Percentiles rank a stretch among this genome's conserved stretches.
Conservation (phyloP, 1,284 basidiomycete species). For the Lentinula novae-zelandiae region DNA sequence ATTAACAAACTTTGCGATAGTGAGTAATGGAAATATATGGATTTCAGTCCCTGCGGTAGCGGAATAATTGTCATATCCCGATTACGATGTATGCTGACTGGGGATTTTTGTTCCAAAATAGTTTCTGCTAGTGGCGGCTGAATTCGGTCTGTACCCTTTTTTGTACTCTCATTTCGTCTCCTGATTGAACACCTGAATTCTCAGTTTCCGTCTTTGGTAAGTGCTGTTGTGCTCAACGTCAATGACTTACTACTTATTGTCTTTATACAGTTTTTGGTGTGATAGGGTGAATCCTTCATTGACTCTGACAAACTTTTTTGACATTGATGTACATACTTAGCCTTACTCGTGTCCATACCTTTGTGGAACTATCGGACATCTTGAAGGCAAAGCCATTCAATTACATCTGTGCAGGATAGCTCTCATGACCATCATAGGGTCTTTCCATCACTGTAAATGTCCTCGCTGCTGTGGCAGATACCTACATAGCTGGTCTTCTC, state of each 20-base stretch:
- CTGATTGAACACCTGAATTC: constrained; percentile 13
- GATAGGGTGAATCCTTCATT: constrained; percentile 14
- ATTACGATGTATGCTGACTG: not conserved
- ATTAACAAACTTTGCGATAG: constrained; percentile 11
- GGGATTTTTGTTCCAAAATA: not conserved
- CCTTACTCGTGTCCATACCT: constrained; percentile 10
- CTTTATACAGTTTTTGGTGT: constrained; percentile 16
- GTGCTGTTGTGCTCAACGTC: not conserved
- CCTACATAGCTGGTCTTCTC: constrained; percentile 39
- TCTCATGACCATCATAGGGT: constrained; percentile 17
- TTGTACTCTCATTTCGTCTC: not conserved
- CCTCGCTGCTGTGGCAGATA: constrained; percentile 37
- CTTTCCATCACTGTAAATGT: constrained; percentile 44
- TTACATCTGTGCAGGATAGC: not conserved
- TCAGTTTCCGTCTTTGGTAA: constrained; percentile 10
- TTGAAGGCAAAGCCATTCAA: constrained; percentile 8
- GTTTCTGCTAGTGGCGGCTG: constrained; percentile 20
- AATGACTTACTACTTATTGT: constrained; percentile 8
- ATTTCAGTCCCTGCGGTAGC: constrained; percentile 22
- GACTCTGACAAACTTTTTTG: not conserved
- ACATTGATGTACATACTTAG: not conserved
- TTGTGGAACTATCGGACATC: not conserved
- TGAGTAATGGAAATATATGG: constrained; percentile 25
- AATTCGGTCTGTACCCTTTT: constrained; percentile 18
- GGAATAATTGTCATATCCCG: not conserved